Percentiles rank a stretch among this genome's conserved stretches.
Evolutionary conservation across 2,329 filamentous ascomycete genomes (phyloP).

Genomic region (Lecanoromycetidae sp.): DNA sequence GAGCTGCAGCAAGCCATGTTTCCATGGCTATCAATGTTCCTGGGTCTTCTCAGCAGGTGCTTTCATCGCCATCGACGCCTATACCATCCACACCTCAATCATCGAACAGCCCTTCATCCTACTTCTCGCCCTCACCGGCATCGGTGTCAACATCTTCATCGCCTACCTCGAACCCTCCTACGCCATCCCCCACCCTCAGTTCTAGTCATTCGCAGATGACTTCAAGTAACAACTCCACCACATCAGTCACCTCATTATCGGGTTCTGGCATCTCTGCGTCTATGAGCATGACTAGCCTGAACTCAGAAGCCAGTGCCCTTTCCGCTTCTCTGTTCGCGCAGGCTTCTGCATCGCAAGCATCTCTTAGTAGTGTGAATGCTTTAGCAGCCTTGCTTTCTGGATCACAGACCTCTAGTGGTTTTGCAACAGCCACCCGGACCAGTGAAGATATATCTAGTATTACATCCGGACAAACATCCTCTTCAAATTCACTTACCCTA

Average conservation of each 20-base stretch:
- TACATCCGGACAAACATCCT: not conserved
- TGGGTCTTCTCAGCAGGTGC: slow-evolving; percentile 13
- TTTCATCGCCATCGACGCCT: slow-evolving; percentile 18
- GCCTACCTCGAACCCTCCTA: slow-evolving; percentile 3
- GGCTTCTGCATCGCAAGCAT: slow-evolving; percentile 4
- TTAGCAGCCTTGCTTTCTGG: not conserved
- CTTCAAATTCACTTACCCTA: not conserved
- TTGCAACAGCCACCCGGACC: slow-evolving; percentile 4
- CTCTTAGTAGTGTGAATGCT: not conserved
- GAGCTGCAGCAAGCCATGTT: not conserved
- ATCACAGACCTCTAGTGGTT: slow-evolving; percentile 1
- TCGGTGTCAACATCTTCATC: too few relatives aligned
- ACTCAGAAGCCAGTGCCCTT: not conserved
- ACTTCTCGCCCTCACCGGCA: slow-evolving; percentile 10
- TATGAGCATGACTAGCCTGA: not conserved
- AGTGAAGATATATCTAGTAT: too few relatives aligned
- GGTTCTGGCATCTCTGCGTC: slow-evolving; percentile 14
- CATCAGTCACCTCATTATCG: slow-evolving; percentile 10
- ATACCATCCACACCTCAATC: slow-evolving; percentile 12
- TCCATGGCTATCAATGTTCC: slow-evolving; percentile 6
- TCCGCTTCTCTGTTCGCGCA: not conserved
- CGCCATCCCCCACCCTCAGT: not conserved
- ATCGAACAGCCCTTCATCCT: slow-evolving; percentile 8
- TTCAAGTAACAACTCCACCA: slow-evolving; percentile 6
- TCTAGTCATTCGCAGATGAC: not conserved